phyloP scores from a whole-genome alignment of 139 green algal genomes.

The Asterochloris erici region DNA sequence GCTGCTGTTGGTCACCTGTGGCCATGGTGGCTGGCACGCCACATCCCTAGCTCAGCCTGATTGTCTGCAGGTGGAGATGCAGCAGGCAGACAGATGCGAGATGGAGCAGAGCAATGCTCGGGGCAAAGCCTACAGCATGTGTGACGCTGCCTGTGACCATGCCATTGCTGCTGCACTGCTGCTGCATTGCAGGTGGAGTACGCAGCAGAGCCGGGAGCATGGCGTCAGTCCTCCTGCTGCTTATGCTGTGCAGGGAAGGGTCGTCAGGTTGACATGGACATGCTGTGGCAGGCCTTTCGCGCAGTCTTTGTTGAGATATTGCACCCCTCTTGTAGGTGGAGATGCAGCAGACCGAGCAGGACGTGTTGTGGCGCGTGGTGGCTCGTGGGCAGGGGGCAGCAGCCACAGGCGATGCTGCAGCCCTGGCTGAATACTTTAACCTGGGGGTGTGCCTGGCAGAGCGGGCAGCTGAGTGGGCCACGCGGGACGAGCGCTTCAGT shows the following conservation, averaged over 20 bases:
- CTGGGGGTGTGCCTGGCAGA: slow-evolving; percentile 42
- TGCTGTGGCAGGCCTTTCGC: not conserved
- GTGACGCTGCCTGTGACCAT: not conserved
- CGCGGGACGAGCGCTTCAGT: slow-evolving; percentile 51
- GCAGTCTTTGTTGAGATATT: not conserved
- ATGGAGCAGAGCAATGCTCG: not conserved
- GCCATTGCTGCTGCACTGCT: not conserved
- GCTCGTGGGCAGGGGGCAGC: slow-evolving; percentile 28
- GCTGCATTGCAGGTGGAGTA: not conserved
- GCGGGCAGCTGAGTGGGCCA: slow-evolving; percentile 48
- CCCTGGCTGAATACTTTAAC: slow-evolving; percentile 84
- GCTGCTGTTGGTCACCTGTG: not conserved
- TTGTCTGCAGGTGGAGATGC: not conserved
- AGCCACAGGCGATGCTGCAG: slow-evolving; percentile 31
- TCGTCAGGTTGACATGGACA: not conserved
- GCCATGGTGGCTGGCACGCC: not conserved
- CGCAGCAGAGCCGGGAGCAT: not conserved
- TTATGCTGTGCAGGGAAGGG: not conserved
- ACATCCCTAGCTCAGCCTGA: too few relatives aligned
- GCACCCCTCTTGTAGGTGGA: slow-evolving; percentile 35
- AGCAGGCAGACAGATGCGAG: not conserved
- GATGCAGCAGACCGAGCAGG: slow-evolving; percentile 57
- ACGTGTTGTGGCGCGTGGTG: slow-evolving; percentile 74
- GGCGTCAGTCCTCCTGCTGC: too few relatives aligned
- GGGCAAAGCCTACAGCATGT: not conserved